Base-by-base conservation (phyloP, 2,329 filamentous ascomycete species). In the Fusarium sp. region DNA sequence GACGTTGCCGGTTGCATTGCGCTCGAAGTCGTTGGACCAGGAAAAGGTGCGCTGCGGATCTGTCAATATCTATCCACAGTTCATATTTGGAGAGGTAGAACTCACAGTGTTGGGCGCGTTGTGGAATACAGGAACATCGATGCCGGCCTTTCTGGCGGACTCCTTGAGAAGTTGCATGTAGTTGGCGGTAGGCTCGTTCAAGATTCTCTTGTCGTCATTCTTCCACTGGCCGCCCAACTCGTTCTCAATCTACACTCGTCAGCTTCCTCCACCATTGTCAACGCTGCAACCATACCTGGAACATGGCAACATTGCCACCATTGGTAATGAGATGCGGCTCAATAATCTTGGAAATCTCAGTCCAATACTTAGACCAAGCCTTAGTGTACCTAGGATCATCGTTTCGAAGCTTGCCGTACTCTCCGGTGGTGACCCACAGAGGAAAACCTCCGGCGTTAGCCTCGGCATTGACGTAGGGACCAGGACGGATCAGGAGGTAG, bases 391-490 rank as follows among this genome's bases (percentile, higher is more conserved):
- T 82, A 9, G 84, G 78, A 67, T 91, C 85, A 44, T 89, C 85
- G 61, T 89, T 83, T 37, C 89, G 82, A 21, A 89, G 80, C 25
- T 78, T 75, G 5, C 89, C 89, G 56, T 89, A 89, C 32, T 83
- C 88, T 47, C 89, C 90, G 2, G 89, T 91, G 0, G 89, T 91
- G 10, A 89, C 79, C 89, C 90, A 92, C 2, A 90, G 81, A 0
- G 90, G 88, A 64, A 90, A 89, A 0, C 90, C 90, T 37, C 90
- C 90, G 2, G 87, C 89, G 69, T 88, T 90, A 6, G 88, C 85
- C 76, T 92, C 90, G 2, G 89, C 90, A 69, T 92, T 92, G 64
- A 90, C 86, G 64, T 92, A 92, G 0, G 89, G 89, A 0, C 90
- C 89, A 1, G 89, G 88, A 1, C 89, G 83, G 30, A 79, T 71